phyloP scores from a whole-genome alignment of 208 protist genomes.

The Crithidia brevicula region DNA sequence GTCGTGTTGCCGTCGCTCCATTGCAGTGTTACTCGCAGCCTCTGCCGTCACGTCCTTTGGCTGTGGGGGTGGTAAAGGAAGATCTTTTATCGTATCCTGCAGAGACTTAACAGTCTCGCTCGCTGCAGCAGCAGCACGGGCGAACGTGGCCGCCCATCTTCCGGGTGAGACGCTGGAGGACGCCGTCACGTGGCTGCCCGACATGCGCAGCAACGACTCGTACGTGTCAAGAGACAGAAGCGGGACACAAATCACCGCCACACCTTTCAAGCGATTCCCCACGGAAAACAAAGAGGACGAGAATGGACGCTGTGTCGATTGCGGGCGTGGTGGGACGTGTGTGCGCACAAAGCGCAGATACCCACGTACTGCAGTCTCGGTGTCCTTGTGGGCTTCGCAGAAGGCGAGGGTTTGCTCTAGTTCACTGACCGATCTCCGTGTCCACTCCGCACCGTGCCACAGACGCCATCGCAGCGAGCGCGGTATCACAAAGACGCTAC shows the following conservation, averaged over 20 bases:
- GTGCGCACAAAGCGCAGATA: slow-evolving; percentile 28
- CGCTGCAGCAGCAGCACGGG: background rate
- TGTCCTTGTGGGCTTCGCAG: slow-evolving; percentile 21
- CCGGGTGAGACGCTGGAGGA: background rate
- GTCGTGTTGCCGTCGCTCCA: background rate
- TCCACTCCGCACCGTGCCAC: background rate
- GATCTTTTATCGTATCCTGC: background rate
- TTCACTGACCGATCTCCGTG: background rate
- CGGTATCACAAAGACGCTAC: background rate
- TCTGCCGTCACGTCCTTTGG: too few species aligned
- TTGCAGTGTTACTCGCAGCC: too few species aligned
- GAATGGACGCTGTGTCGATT: too few species aligned
- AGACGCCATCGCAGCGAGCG: background rate
- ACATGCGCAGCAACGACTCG: slow-evolving; percentile 19
- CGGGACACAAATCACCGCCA: background rate
- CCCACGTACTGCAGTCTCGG: slow-evolving; percentile 25
- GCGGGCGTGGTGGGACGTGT: too few species aligned
- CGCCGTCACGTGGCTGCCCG: slow-evolving; percentile 14
- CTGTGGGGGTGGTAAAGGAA: background rate
- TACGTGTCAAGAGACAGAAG: slow-evolving; percentile 15
- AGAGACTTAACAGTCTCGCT: background rate
- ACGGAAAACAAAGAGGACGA: too few species aligned
- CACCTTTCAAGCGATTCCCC: too few species aligned
- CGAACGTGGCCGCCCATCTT: background rate
- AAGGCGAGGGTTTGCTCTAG: slow-evolving; percentile 20